Evolutionary conservation across 1,284 basidiomycete genomes (phyloP).

Genomic region (Cryptococcus floricola): DNA sequence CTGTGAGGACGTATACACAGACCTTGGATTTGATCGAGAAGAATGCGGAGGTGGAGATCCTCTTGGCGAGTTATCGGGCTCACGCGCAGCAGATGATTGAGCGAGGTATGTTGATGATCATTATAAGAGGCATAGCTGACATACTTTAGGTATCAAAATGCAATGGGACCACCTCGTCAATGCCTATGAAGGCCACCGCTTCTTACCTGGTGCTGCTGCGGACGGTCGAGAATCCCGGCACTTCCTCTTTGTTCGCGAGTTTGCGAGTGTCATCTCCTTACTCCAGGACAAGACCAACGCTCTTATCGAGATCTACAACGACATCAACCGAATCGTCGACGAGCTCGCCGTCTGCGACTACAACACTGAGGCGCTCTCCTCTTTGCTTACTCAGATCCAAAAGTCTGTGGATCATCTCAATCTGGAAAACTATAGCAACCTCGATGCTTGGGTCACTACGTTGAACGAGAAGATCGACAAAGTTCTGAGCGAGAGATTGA

Average conservation of each 20-base stretch:
- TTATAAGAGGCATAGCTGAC: background rate
- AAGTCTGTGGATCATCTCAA: slow-evolving; percentile 89
- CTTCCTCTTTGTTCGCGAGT: slow-evolving; percentile 89
- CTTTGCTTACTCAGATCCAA: slow-evolving; percentile 75
- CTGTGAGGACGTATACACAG: slow-evolving; percentile 92
- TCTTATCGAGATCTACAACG: slow-evolving; percentile 84
- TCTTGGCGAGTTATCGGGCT: slow-evolving; percentile 87
- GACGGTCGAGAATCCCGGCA: slow-evolving; percentile 83
- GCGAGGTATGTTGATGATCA: slow-evolving; percentile 56
- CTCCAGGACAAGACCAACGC: slow-evolving; percentile 92
- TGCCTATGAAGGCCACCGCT: slow-evolving; percentile 76
- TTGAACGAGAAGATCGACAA: slow-evolving; percentile 82
- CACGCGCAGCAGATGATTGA: slow-evolving; percentile 86
- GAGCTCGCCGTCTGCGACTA: slow-evolving; percentile 85
- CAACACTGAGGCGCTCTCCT: slow-evolving; percentile 72
- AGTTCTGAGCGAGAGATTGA: slow-evolving; percentile 73
- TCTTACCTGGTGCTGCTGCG: slow-evolving; percentile 57
- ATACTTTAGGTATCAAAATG: slow-evolving; percentile 60
- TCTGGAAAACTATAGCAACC: slow-evolving; percentile 92
- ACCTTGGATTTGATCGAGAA: slow-evolving; percentile 82
- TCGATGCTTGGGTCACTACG: slow-evolving; percentile 92
- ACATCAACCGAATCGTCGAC: slow-evolving; percentile 77
- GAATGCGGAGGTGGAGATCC: slow-evolving; percentile 85
- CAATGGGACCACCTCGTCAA: slow-evolving; percentile 97
- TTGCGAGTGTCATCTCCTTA: slow-evolving; percentile 84